These are phyloP conservation scores for Candida labiduridarum DNA, from an alignment of 1,139 yeast genomes.

Conservation along the genomic window DNA sequence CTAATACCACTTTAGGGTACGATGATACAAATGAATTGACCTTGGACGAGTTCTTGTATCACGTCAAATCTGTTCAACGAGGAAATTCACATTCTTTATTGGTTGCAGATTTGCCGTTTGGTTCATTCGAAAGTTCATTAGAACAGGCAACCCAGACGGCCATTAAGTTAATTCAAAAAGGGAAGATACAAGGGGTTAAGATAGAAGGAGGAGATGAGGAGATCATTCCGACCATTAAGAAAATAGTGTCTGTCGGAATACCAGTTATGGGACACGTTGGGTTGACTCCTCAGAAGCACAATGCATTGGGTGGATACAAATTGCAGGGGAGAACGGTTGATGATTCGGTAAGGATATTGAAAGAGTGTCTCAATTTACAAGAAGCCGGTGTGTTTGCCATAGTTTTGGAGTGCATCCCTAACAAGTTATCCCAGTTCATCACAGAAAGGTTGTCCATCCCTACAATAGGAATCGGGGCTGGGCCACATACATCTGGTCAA, in stretches of 20 bases:
- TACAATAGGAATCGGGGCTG: constrained; percentile 96
- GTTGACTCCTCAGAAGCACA: constrained; percentile 84
- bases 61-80: constrained; percentile 73
- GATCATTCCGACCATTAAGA: constrained; percentile 45
- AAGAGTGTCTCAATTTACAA: constrained; percentile 72
- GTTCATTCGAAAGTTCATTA: constrained; percentile 69
- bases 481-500: constrained; percentile 82
- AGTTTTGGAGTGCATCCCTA: constrained; percentile 86
- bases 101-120: constrained; percentile 91
- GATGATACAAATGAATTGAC: constrained; percentile 73
- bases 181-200: constrained; percentile 75
- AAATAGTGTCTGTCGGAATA: constrained; percentile 67
- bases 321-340: constrained; percentile 71
- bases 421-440: constrained; percentile 64
- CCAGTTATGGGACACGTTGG: constrained; percentile 95
- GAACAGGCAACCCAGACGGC: constrained; percentile 70
- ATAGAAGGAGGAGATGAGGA: constrained; percentile 81
- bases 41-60: constrained; percentile 78
- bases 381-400: constrained; percentile 77
- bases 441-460: constrained; percentile 68
- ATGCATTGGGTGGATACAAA: constrained; percentile 81
- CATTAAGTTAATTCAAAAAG: constrained; percentile 60
- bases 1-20: constrained; percentile 89
- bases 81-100: constrained; percentile 68
- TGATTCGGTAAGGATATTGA: constrained; percentile 59